Conservation (phyloP, 306 rosid genomes). For the Sechiopsis laciniata region DNA sequence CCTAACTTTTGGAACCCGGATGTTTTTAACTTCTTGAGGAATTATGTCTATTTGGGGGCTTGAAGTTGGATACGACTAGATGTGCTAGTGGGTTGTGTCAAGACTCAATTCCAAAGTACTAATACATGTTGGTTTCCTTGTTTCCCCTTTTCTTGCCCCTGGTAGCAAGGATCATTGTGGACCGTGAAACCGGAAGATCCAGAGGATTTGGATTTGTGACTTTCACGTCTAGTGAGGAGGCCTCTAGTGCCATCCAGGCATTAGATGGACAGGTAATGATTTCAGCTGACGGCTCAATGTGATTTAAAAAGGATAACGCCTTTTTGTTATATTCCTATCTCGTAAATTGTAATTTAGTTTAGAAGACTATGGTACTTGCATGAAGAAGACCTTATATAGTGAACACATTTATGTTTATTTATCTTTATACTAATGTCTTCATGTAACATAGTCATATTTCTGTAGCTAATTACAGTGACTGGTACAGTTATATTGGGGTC, state of each 20-base stretch:
- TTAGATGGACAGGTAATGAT: slow-evolving; percentile 76
- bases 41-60: not conserved
- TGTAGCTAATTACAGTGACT: not conserved
- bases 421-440: not conserved
- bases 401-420: not conserved
- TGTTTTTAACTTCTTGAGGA: not conserved
- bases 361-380: not conserved
- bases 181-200: slow-evolving; percentile 80
- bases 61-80: not conserved
- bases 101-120: not conserved
- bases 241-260: slow-evolving; percentile 83
- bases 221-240: slow-evolving; percentile 65
- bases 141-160: slow-evolving; percentile 7
- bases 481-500: not conserved
- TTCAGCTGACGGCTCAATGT: not conserved
- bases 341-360: not conserved
- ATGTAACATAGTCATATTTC: not conserved
- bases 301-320: not conserved
- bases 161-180: slow-evolving; percentile 69
- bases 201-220: slow-evolving; percentile 89
- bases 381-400: not conserved
- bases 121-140: slow-evolving; percentile 2
- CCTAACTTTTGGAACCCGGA: not conserved
- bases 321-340: not conserved
- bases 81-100: not conserved